A percentile compares a stretch with the other conserved stretches of the same genome.
Conservation (phyloP, 1,139 yeast species). For the Saccharomycopsis hybrid region DNA sequence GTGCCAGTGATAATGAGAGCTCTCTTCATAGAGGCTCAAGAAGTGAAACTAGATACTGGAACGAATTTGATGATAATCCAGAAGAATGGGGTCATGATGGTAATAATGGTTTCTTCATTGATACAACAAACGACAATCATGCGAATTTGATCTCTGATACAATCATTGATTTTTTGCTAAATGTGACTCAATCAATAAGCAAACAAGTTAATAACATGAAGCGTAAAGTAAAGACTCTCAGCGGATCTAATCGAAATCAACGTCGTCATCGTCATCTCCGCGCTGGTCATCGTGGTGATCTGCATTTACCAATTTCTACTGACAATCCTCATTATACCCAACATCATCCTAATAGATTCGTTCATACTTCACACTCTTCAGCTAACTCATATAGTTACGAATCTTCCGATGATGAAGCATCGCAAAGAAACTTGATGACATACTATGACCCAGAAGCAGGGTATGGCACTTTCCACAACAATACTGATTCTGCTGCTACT, state of each 20-base stretch:
- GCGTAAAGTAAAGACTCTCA: not conserved
- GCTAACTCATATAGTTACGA: constrained; percentile 2
- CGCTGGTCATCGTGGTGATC: not conserved
- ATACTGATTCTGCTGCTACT: not conserved
- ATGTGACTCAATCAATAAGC: constrained; percentile 1
- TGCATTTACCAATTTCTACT: not conserved
- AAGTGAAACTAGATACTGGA: constrained; percentile 18
- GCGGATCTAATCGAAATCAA: too few relatives aligned
- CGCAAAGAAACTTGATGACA: not conserved
- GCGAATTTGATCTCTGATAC: constrained; percentile 12
- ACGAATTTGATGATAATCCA: constrained; percentile 21
- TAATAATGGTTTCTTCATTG: constrained; percentile 15
- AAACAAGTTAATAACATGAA: not conserved
- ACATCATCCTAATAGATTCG: too few relatives aligned
- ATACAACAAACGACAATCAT: not conserved
- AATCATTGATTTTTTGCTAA: constrained; percentile 11
- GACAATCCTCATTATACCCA: not conserved
- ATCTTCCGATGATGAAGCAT: constrained; percentile 12
- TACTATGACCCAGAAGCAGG: not conserved
- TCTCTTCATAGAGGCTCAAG: not conserved
- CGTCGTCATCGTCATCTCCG: not conserved
- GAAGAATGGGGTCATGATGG: constrained; percentile 16
- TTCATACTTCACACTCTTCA: not conserved
- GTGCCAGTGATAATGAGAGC: too few relatives aligned
- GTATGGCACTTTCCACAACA: too few relatives aligned